Base-by-base conservation (phyloP, 352 stramenopile genomes). In the Pythium aphanidermatum region DNA sequence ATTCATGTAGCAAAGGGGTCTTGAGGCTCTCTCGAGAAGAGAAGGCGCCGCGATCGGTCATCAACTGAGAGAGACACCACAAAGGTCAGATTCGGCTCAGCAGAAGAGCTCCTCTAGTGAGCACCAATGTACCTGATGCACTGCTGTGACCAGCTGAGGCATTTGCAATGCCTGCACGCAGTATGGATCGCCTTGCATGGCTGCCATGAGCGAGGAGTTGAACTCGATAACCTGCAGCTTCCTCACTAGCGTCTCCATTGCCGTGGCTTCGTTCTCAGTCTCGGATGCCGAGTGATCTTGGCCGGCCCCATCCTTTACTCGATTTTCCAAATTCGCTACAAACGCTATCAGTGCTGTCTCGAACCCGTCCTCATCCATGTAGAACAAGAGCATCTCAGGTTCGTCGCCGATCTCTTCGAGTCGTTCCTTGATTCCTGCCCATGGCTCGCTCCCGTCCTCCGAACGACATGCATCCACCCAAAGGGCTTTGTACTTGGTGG, bases 331-430 rank as follows among this genome's bases (percentile, higher is more conserved):
- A 0, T 24, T 13, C 16, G 38, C 27, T 27, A 87, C 47, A 58
- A 85, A 84, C 13, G 16, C 26, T 19, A 60, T 55, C 8, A 85
- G 38, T 2, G 20, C 30, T 4, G 20, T 35, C n/a, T 65, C 51
- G 36, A 85, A 83, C 19, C 27, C 58, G 13, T 50, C 43, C 30
- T 83, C 62, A 39, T 87, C 75, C 8, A 66, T 40, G 50, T 87
- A 75, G 31, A 87, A 87, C 26, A 87, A 46, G 25, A 87, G 39
- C 55, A 87, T 31, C 42, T 84, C 75, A 0, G 75, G 75, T 43
- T 78, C 72, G n/a, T 85, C 75, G 14, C 66, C 68, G 46, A 87
- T 65, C 42, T 85, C 75, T 14, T 81, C 58, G 23, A 87, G 58
- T 9, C 51, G 66, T 21, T 71, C 62, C 6, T 46, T 53, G 21